A percentile compares a stretch with the other conserved stretches of the same genome.
Conservation (phyloP, 1,139 yeast species). For the Magnusiomyces ingens region DNA sequence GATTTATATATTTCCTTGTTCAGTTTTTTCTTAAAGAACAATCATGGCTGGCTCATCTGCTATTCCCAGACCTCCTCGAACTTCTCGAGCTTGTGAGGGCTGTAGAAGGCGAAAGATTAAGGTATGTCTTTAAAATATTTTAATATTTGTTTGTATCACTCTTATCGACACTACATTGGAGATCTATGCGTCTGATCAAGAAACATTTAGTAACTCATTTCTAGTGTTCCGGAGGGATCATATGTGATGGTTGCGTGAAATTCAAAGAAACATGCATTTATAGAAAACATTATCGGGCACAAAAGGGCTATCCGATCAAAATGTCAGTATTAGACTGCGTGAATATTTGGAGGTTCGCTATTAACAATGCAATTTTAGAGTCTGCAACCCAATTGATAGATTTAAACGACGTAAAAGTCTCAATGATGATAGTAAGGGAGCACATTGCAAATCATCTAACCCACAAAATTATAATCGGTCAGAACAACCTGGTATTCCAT, state of each 20-base stretch:
- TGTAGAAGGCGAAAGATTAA: slow-evolving; percentile 56
- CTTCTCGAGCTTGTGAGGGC: slow-evolving; percentile 52
- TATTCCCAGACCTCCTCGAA: slow-evolving; percentile 18
- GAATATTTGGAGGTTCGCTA: background rate
- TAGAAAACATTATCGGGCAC: slow-evolving; percentile 25
- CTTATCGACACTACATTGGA: background rate
- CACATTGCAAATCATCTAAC: background rate
- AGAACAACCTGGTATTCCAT: too few relatives aligned
- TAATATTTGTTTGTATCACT: background rate
- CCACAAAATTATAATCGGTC: background rate
- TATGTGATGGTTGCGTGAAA: slow-evolving; percentile 23
- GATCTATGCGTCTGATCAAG: background rate
- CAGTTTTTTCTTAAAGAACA: background rate
- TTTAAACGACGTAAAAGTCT: slow-evolving; percentile 6
- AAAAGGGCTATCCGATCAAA: slow-evolving; percentile 24
- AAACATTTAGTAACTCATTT: too few relatives aligned
- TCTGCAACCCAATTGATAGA: slow-evolving; percentile 8
- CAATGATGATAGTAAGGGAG: background rate
- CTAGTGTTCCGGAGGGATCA: slow-evolving; percentile 45
- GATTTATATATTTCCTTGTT: background rate
- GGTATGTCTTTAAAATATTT: background rate
- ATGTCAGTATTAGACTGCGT: slow-evolving; percentile 11
- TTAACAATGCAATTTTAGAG: background rate
- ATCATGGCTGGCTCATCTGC: slow-evolving; percentile 5
- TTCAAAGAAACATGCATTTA: slow-evolving; percentile 23